Base-by-base conservation (phyloP, 1,139 yeast genomes). In the Ogataea hybrid region DNA sequence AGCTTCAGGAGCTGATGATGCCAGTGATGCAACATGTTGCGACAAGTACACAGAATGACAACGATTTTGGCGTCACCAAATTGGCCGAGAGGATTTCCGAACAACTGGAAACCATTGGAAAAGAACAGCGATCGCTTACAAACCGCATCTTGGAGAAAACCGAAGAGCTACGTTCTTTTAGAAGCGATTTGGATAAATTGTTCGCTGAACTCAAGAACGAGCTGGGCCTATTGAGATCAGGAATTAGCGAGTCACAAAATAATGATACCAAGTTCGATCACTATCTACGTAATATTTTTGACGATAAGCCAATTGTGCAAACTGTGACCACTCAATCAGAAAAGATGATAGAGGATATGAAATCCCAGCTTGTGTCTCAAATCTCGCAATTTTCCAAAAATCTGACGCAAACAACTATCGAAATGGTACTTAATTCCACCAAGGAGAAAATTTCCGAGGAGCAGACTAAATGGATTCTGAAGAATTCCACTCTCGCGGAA, bases 21-120 rank as follows among this genome's bases (percentile, higher is more conserved):
- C 67, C 18, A 55, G 63, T 36, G 60, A 57, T 16, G 50, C 57
- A 12, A 53, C 67, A 16, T 60, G 62, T 49, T 57, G 21, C 22
- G 1, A 15, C 6, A 8, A 11, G 18, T 2, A 7, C 9, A 9
- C 8, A 11, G 4, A 5, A 14, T 5, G 28, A n/a, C 6, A 21
- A 17, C 1, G 33, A 31, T 25, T 8, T n/a, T 3, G 20, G 31
- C 7, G 18, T 35, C 22, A 20, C 30, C 4, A 23, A 23, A 14
- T 8, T 22, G 6, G 20, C 20, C 1, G 20, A 21, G 9, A 34
- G 32, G 14, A 23, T 21, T 5, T 14, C 21, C 6, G 28, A 32
- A 2, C 41, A 32, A 11, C 12, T 48, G 33, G 17, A 25, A 7
- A 10, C 16, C 8, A 14, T 43, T 3, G 30, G 25, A 22, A 37